A percentile compares a stretch with the other conserved stretches of the same genome.
phyloP scores from a whole-genome alignment of 2,329 filamentous ascomycete species.

The Teratosphaeria destructans region DNA sequence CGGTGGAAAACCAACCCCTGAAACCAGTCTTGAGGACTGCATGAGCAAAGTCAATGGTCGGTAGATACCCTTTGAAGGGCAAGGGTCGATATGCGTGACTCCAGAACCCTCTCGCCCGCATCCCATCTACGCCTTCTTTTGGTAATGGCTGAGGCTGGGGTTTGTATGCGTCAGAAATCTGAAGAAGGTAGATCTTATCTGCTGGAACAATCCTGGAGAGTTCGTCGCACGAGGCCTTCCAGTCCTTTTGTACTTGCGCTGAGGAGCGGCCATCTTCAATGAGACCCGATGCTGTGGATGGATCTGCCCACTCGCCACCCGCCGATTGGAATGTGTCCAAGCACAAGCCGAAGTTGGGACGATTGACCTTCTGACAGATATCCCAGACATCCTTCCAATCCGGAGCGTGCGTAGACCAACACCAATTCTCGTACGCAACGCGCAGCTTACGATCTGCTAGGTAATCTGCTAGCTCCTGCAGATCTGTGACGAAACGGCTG shows the following conservation, averaged over 20 bases:
- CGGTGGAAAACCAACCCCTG: slow-evolving; percentile 55
- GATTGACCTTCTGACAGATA: slow-evolving; percentile 52
- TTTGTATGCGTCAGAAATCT: slow-evolving; percentile 66
- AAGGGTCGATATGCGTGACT: slow-evolving; percentile 60
- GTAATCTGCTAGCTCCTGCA: slow-evolving; percentile 54
- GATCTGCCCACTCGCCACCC: slow-evolving; percentile 63
- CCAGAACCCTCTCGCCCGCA: slow-evolving; percentile 56
- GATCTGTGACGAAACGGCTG: slow-evolving; percentile 47
- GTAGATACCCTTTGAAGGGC: slow-evolving; percentile 62
- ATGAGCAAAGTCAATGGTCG: slow-evolving; percentile 52
- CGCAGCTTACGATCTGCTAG: slow-evolving; percentile 47
- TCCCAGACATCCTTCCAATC: slow-evolving; percentile 61
- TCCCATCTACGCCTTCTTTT: slow-evolving; percentile 41
- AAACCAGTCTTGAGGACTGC: slow-evolving; percentile 61
- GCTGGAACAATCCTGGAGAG: slow-evolving; percentile 48
- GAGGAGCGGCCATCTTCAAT: slow-evolving; percentile 37
- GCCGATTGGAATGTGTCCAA: slow-evolving; percentile 70
- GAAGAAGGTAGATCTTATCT: slow-evolving; percentile 64
- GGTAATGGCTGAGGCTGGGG: slow-evolving; percentile 44
- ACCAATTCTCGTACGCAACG: slow-evolving; percentile 74
- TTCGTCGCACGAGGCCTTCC: slow-evolving; percentile 15
- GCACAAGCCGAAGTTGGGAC: slow-evolving; percentile 61
- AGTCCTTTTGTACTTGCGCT: slow-evolving; percentile 38
- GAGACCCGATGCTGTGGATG: slow-evolving; percentile 51
- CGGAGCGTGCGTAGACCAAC: slow-evolving; percentile 62